Percentiles rank a stretch among this genome's conserved stretches.
Evolutionary conservation across 2,329 filamentous ascomycete genomes (phyloP).

Genomic region (Fusarium scirpi): DNA sequence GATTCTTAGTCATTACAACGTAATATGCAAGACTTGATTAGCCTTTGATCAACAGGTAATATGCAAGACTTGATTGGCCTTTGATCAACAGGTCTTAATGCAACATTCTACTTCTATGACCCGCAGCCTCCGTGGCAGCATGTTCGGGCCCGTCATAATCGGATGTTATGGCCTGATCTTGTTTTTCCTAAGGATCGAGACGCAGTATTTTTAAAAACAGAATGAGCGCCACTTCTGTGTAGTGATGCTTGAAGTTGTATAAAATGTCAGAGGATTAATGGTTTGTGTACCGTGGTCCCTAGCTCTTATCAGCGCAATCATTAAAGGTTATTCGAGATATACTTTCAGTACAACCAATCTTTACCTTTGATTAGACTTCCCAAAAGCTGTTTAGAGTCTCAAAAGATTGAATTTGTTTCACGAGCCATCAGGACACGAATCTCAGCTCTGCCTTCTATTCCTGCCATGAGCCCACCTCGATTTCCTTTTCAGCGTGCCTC

Average conservation of each 20-base stretch:
- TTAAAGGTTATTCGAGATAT: neutral
- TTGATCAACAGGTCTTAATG: neutral
- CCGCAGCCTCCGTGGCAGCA: neutral
- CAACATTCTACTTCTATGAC: neutral
- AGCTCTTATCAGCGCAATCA: neutral
- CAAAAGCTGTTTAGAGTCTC: neutral
- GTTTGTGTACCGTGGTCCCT: neutral
- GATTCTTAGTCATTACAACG: neutral
- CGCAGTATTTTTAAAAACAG: neutral
- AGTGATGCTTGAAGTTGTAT: neutral
- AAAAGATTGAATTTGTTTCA: neutral
- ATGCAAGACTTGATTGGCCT: neutral
- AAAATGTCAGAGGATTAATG: neutral
- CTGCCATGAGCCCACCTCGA: neutral
- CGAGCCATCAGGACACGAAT: neutral
- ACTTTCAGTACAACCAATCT: neutral
- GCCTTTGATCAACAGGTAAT: no score
- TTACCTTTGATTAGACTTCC: neutral
- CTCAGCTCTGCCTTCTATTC: neutral
- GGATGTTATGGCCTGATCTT: neutral
- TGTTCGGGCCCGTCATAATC: neutral
- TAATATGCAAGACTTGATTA: neutral
- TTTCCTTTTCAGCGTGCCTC: constrained; percentile 39
- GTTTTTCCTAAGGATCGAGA: neutral
- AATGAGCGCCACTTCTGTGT: neutral